A percentile compares a stretch with the other conserved stretches of the same genome.
These are phyloP conservation scores for Paraphaeosphaeria minitans DNA, from an alignment of 2,329 filamentous ascomycete species.

Conservation along the genomic window DNA sequence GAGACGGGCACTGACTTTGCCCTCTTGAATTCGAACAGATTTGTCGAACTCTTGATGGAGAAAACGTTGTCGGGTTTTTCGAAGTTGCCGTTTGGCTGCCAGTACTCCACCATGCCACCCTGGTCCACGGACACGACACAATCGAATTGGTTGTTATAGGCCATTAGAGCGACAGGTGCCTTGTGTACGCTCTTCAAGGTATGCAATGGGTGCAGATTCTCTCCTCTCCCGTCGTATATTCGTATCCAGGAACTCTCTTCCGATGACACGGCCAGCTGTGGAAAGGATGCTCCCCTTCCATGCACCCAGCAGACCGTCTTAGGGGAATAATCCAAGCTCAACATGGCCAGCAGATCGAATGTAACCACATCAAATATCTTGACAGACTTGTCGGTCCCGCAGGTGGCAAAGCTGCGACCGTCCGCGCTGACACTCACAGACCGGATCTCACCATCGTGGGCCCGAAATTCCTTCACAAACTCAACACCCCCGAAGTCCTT, in stretches of 20 bases:
- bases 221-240: conserved; percentile 88
- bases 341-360: conserved; percentile 69
- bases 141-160: conserved; percentile 85
- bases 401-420: conserved; percentile 90
- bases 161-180: conserved; percentile 79
- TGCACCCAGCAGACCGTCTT: conserved; percentile 92
- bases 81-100: conserved; percentile 78
- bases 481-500: conserved; percentile 89
- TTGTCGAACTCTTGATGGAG: conserved; percentile 89
- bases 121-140: conserved; percentile 91
- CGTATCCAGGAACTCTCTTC: conserved; percentile 73
- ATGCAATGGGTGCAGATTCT: conserved; percentile 76
- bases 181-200: conserved; percentile 80
- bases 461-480: conserved; percentile 97
- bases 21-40: conserved; percentile 97
- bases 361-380: conserved; percentile 82
- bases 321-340: conserved; percentile 76
- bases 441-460: conserved; percentile 83
- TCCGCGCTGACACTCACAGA: conserved; percentile 86
- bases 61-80: conserved; percentile 94
- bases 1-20: conserved; percentile 80
- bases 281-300: conserved; percentile 79
- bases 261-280: conserved; percentile 82
- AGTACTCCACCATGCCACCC: conserved; percentile 95
- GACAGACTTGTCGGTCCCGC: conserved; percentile 76